Base-by-base conservation (phyloP, 805 yeast genomes). In the Lachancea dasiensis region DNA sequence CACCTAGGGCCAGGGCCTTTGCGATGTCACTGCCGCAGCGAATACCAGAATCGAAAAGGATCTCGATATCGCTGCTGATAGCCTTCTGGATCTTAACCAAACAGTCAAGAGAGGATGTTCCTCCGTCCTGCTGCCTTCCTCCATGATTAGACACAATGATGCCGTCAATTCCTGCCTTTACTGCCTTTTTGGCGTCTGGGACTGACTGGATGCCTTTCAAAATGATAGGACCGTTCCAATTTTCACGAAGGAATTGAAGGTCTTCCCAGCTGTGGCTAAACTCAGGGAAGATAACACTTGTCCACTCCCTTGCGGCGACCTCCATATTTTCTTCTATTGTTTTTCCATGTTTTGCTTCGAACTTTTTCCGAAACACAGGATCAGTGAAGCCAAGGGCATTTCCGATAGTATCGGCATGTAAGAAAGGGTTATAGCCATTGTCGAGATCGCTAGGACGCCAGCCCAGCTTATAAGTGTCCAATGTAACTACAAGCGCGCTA, bases 361-460 rank as follows among this genome's bases (percentile, higher is more conserved):
- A 52, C n/a, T 38, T 40, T 15, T 28, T 29, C 14, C 45, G 44
- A 20, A 52, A 49, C 10, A 41, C 54, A 13, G 57, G 58, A 34
- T 53, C 57, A n/a, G 45, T 41, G 10, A 50, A 44, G 24, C 58
- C 56, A 15, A 48, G 49, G 5, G 55, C 58, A 36, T 47, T 22
- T 36, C 45, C 42, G 41, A 52, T 32, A 54, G 31, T 17, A 19
- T 36, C 40, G 3, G 40, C 15, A 18, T 35, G 40, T 13, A 36
- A 18, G 18, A 30, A 36, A n/a, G 40, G 58, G 33, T 49, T 45
- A 28, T 50, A 52, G 14, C 41, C 47, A 18, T 46, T 49, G 36
- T 52, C 47, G 15, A 52, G 45, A 30, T 52, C 58, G 8, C 51
- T 40, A 3, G 58, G 58, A 21, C 56, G 44, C 52, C 48, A 53